A percentile compares a stretch with the other conserved stretches of the same genome.
Evolutionary conservation across 352 stramenopile species (phyloP).

Genomic region (Phytophthora quininea): DNA sequence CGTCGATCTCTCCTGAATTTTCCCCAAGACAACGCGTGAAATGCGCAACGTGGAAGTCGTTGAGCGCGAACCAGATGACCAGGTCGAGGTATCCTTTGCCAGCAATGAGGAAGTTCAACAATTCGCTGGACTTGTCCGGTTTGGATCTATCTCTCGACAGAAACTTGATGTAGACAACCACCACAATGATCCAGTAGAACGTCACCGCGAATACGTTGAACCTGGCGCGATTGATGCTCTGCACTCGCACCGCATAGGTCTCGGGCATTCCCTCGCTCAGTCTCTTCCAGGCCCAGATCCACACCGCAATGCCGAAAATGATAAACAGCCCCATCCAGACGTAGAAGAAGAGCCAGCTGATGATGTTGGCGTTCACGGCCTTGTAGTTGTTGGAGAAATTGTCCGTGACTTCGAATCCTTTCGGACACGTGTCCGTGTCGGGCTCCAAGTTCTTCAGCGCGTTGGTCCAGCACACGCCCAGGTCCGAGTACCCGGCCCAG

Average conservation of each 20-base stretch:
- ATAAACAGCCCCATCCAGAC: slow-evolving; percentile 88
- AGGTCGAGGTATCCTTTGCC: slow-evolving; percentile 89
- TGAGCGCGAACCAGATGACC: slow-evolving; percentile 89
- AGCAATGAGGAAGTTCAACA: slow-evolving; percentile 89
- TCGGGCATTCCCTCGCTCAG: slow-evolving; percentile 88
- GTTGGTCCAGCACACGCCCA: slow-evolving; percentile 89
- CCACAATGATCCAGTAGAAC: slow-evolving; percentile 88
- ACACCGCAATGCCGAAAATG: slow-evolving; percentile 79
- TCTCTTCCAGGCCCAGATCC: slow-evolving; percentile 88
- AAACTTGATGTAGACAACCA: slow-evolving; percentile 82
- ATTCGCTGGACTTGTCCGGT: slow-evolving; percentile 64
- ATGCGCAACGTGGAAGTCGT: slow-evolving; percentile 83
- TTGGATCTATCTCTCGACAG: slow-evolving; percentile 63
- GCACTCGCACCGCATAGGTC: slow-evolving; percentile 83
- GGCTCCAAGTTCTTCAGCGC: slow-evolving; percentile 67
- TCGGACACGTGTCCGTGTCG: slow-evolving; percentile 34
- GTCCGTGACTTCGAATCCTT: slow-evolving; percentile 51
- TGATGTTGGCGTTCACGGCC: slow-evolving; percentile 85
- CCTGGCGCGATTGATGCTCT: slow-evolving; percentile 88
- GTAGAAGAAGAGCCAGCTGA: slow-evolving; percentile 90
- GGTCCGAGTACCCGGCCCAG: slow-evolving; percentile 86
- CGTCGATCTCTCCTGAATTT: slow-evolving; percentile 65
- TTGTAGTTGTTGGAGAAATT: slow-evolving; percentile 75
- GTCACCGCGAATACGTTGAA: slow-evolving; percentile 90
- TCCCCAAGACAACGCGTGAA: slow-evolving; percentile 73